These are phyloP conservation scores for Aquilaria yunnanensis DNA, from an alignment of 345 rosid species.

Conservation along the genomic window DNA sequence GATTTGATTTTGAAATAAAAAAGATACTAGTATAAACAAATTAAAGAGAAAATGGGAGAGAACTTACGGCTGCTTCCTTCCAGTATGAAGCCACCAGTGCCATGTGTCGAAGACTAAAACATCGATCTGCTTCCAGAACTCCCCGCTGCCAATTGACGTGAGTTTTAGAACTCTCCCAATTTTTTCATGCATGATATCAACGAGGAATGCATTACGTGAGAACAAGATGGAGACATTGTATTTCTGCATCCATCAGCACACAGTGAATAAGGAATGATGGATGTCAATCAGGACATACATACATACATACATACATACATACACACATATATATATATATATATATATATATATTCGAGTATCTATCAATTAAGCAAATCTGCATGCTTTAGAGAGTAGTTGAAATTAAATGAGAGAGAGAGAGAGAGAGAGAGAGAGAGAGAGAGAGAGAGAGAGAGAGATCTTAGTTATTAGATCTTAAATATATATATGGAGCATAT, in stretches of 20 bases:
- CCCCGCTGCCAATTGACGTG: conserved; percentile 39
- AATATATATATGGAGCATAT: too few species aligned
- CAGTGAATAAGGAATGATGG: not conserved
- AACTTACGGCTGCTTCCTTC: conserved; percentile 62
- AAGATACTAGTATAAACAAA: too few species aligned
- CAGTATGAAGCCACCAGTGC: conserved; percentile 97
- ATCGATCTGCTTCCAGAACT: conserved; percentile 49
- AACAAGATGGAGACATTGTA: conserved; percentile 30
- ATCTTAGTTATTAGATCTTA: too few species aligned
- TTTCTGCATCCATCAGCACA: conserved; percentile 9
- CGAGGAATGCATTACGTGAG: conserved; percentile 70
- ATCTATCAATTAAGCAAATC: too few species aligned
- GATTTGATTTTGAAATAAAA: too few species aligned
- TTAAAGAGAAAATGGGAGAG: too few species aligned
- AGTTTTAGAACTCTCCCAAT: conserved; percentile 47
- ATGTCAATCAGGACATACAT: too few species aligned
- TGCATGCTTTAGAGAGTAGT: not conserved
- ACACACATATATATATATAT: not conserved
- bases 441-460: too few species aligned
- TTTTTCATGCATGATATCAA: conserved; percentile 37
- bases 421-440: too few species aligned
- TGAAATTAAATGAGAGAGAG: too few species aligned
- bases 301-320: too few species aligned
- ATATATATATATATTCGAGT: too few species aligned
- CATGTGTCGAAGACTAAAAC: conserved; percentile 68